Evolutionary conservation across 2,329 filamentous ascomycete genomes (phyloP), one percentile per base, ranked within the genome.

Genomic region (Fusarium abutilonis): DNA sequence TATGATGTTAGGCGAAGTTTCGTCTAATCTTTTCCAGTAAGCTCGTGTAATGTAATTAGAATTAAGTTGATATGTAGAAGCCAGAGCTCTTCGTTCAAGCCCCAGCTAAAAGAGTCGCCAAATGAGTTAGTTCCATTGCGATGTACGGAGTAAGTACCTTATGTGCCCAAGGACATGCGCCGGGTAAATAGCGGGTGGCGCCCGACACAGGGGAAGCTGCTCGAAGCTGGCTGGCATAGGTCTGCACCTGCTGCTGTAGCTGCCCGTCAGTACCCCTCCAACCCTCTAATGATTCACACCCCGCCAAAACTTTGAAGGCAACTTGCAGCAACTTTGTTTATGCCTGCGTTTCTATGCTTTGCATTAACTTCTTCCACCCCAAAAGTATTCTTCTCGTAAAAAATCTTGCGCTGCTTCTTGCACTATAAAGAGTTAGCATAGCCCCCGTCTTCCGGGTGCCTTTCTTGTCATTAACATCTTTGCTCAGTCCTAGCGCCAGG

Each of bases 251-350:
- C 23, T 7, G 6, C 21, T 42, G 41, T 56, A 39, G 48, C 64
- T 64, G 42, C 47, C 52, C 58, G 63, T 51, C 56, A 43, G 36
- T 73, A 67, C 73, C 73, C 73, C 73, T 74, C 72, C 71, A 75
- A 70, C 8, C 23, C 23, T 26, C 23, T 8, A 26, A 8, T 49
- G 53, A 60, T 58, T 46, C 49, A 42, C 45, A 72, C 73, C 73
- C 73, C 72, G 66, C 73, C 70, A 74, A 74, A 73, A 67, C 52
- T 53, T 61, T 52, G 56, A 52, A 21, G 8, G 43, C 29, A 56
- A 54, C 58, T 45, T 31, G 48, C 49, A 42, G 31, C 54, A 15
- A 52, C 17, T 43, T 58, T 55, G 43, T 66, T 68, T 60, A 44
- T 56, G 45, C 58, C 58, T 43, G 41, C 54, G 47, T 38, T 15